Conservation (phyloP, 75 land plant genomes). For the Cunninghamia lanceolata region DNA sequence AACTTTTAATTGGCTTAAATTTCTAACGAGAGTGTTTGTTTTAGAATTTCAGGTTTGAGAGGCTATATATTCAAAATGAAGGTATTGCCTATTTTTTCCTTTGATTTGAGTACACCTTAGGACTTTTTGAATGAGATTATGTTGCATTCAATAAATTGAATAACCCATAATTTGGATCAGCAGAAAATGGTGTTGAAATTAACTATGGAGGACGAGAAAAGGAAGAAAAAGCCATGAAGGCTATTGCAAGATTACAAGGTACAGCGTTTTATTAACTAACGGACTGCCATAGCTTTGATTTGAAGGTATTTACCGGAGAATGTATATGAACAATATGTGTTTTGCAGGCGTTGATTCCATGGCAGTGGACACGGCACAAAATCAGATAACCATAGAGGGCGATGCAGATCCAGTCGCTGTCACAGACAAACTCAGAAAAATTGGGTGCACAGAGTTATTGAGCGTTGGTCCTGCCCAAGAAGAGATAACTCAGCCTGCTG, state of each 20-base stretch:
- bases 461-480: slow-evolving; percentile 24
- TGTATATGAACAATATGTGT: not conserved
- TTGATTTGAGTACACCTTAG: too few species aligned
- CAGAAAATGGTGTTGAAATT: slow-evolving; percentile 3
- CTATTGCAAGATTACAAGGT: not conserved
- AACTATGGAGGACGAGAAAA: not conserved
- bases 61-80: too few species aligned
- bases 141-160: too few species aligned
- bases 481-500: not conserved
- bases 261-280: not conserved
- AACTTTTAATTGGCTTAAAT: too few species aligned
- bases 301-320: not conserved
- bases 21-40: too few species aligned
- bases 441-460: slow-evolving; percentile 17
- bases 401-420: slow-evolving; percentile 21
- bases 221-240: not conserved
- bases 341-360: slow-evolving; percentile 20
- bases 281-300: not conserved
- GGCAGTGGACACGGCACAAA: slow-evolving; percentile 25
- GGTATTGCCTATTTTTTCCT: too few species aligned
- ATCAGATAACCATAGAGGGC: slow-evolving; percentile 27
- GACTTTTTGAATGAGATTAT: too few species aligned
- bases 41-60: too few species aligned
- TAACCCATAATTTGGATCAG: not conserved
- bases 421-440: slow-evolving; percentile 23